These are phyloP conservation scores for Xylaria multiplex DNA, from an alignment of 2,329 filamentous ascomycete species.

Conservation along the genomic window DNA sequence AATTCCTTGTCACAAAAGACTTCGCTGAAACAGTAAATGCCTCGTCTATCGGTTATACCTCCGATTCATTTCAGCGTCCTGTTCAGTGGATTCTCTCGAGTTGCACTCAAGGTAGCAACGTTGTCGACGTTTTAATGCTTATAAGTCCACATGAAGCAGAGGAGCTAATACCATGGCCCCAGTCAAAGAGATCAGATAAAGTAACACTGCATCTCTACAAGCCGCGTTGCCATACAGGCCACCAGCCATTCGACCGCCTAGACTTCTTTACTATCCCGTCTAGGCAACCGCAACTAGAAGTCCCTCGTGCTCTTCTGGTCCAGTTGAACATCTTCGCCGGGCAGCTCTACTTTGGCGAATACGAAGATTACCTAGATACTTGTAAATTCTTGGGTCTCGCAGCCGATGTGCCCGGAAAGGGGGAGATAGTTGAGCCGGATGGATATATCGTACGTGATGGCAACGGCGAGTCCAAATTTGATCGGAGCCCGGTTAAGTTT, in stretches of 20 bases:
- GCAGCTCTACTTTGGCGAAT: slow-evolving; percentile 30
- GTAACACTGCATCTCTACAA: slow-evolving; percentile 33
- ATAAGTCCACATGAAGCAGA: slow-evolving; percentile 34
- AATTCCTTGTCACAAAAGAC: slow-evolving; percentile 29
- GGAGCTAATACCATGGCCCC: slow-evolving; percentile 1
- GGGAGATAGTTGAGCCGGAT: slow-evolving; percentile 21
- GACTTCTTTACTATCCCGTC: slow-evolving; percentile 27
- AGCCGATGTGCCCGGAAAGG: neutral
- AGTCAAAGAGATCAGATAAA: neutral
- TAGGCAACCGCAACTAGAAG: neutral
- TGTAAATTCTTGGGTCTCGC: slow-evolving; percentile 31
- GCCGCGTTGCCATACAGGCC: slow-evolving; percentile 18
- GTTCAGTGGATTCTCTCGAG: slow-evolving; percentile 33
- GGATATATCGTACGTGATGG: slow-evolving; percentile 28
- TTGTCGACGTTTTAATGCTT: slow-evolving; percentile 18
- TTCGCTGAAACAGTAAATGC: slow-evolving; percentile 24
- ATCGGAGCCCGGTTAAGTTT: slow-evolving; percentile 26
- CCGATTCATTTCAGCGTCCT: slow-evolving; percentile 27
- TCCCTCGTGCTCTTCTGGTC: slow-evolving; percentile 3
- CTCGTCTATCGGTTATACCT: neutral
- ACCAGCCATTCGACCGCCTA: slow-evolving; percentile 23
- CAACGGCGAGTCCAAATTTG: slow-evolving; percentile 13
- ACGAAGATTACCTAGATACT: slow-evolving; percentile 23
- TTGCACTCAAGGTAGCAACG: neutral
- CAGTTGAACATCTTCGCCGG: slow-evolving; percentile 32